phyloP scores from a whole-genome alignment of 2,329 filamentous ascomycete genomes.

The Colletotrichum falcatum region DNA sequence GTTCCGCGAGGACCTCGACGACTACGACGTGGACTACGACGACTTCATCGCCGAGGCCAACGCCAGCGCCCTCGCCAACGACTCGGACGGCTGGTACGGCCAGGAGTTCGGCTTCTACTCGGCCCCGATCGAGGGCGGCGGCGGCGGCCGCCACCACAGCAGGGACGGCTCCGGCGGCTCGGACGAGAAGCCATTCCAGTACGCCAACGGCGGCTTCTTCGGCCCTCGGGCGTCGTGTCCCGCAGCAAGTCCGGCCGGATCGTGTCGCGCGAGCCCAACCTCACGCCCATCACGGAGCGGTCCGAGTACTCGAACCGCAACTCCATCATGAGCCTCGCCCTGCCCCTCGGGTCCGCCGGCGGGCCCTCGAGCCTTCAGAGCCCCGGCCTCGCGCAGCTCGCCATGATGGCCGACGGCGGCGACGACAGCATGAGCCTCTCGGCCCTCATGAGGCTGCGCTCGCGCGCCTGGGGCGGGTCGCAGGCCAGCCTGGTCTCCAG shows the following conservation, averaged over 20 bases:
- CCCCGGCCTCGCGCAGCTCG: conserved; percentile 82
- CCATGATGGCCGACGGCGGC: conserved; percentile 67
- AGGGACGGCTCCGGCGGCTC: conserved; percentile 55
- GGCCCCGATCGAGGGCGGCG: conserved; percentile 58
- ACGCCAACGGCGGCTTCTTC: conserved; percentile 89
- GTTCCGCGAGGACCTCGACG: conserved; percentile 61
- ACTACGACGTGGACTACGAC: conserved; percentile 83
- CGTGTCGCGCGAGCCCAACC: conserved; percentile 85
- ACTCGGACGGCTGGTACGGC: conserved; percentile 94
- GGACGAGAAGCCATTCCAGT: conserved; percentile 61
- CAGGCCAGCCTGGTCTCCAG: conserved; percentile 75
- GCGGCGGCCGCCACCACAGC: conserved; percentile 57
- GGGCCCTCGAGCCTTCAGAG: conserved; percentile 69
- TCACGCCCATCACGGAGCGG: conserved; percentile 95
- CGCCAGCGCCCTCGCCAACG: conserved; percentile 90
- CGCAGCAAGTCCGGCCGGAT: conserved; percentile 80
- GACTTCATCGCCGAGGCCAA: conserved; percentile 95
- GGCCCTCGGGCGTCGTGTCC: conserved; percentile 75
- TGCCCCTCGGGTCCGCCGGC: conserved; percentile 61
- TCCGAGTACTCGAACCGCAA: conserved; percentile 97
- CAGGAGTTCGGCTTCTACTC: conserved; percentile 98
- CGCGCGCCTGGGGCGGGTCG: conserved; percentile 84
- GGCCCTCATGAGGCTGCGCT: conserved; percentile 78
- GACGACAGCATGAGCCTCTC: conserved; percentile 79
- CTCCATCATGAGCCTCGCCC: conserved; percentile 80